phyloP scores from a whole-genome alignment of 1,284 basidiomycete genomes.

The Cerrena zonata region DNA sequence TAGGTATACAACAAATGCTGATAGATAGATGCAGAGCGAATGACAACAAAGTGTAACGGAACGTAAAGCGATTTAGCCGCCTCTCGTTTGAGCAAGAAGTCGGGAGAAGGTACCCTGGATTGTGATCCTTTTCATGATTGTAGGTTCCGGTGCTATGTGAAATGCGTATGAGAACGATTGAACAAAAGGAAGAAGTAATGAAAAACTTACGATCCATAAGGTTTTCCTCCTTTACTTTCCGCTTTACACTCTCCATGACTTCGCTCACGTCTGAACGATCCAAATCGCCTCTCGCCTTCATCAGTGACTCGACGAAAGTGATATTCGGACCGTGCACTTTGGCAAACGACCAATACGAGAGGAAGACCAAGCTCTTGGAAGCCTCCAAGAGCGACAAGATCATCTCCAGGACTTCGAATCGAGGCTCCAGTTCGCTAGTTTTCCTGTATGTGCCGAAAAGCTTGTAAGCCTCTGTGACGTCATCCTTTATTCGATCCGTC shows the following conservation, averaged over 20 bases:
- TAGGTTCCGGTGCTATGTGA: constrained; percentile 61
- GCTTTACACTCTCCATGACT: constrained; percentile 89
- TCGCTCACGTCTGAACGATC: constrained; percentile 84
- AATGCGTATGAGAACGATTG: constrained; percentile 6
- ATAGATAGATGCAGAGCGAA: not conserved
- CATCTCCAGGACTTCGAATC: constrained; percentile 85
- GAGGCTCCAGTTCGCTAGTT: constrained; percentile 72
- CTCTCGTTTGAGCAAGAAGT: constrained; percentile 36
- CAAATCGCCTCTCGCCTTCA: constrained; percentile 86
- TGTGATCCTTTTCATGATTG: constrained; percentile 81
- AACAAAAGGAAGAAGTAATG: constrained; percentile 3
- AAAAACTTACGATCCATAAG: constrained; percentile 72
- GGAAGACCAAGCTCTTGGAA: constrained; percentile 86
- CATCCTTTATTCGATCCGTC: constrained; percentile 75
- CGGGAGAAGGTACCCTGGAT: constrained; percentile 71
- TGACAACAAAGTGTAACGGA: not conserved
- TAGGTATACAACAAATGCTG: constrained; percentile 1
- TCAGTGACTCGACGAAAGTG: constrained; percentile 82
- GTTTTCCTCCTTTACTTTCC: constrained; percentile 86
- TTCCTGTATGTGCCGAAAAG: constrained; percentile 82
- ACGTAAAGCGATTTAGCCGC: no score
- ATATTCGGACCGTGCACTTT: constrained; percentile 92
- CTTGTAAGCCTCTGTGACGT: constrained; percentile 71
- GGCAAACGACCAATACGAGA: constrained; percentile 96
- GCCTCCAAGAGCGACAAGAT: constrained; percentile 83